Evolutionary conservation across 768 basidiomycete genomes (phyloP).

Genomic region (Pholiota molesta): DNA sequence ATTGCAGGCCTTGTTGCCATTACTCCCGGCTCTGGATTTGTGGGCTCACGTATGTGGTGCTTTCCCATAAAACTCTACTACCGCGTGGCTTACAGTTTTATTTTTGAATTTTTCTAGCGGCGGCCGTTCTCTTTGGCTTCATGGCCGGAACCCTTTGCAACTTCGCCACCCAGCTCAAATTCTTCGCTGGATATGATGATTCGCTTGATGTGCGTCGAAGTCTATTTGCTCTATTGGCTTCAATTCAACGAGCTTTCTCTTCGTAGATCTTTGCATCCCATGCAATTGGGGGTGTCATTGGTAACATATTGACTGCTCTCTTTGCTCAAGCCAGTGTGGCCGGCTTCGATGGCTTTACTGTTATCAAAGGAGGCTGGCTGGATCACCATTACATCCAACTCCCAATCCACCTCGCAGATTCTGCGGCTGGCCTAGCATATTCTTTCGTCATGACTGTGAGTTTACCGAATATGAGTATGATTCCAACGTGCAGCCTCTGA

Average conservation of each 20-base stretch:
- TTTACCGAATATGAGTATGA: not conserved
- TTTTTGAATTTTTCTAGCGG: constrained; percentile 44
- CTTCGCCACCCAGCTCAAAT: constrained; percentile 94
- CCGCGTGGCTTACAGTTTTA: not conserved
- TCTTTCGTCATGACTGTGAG: constrained; percentile 79
- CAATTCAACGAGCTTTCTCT: not conserved
- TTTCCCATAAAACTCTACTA: not conserved
- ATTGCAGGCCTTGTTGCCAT: constrained; percentile 91
- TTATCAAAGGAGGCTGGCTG: constrained; percentile 84
- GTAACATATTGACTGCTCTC: constrained; percentile 84
- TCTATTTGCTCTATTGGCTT: constrained; percentile 2
- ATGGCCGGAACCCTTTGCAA: constrained; percentile 87
- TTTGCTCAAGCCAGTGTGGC: constrained; percentile 86
- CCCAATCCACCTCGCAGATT: constrained; percentile 83
- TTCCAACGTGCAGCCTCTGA: not conserved
- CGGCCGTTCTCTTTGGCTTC: constrained; percentile 85
- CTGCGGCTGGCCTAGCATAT: constrained; percentile 64
- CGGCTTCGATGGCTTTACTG: constrained; percentile 73
- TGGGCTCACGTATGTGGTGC: constrained; percentile 64
- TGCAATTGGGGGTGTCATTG: constrained; percentile 76
- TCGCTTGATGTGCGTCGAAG: constrained; percentile 66
- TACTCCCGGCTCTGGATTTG: constrained; percentile 81
- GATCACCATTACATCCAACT: constrained; percentile 83
- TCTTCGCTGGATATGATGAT: constrained; percentile 75
- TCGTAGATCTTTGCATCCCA: constrained; percentile 90